Evolutionary conservation across 2,329 filamentous ascomycete species (phyloP).

Genomic region (Xylaria sp.): DNA sequence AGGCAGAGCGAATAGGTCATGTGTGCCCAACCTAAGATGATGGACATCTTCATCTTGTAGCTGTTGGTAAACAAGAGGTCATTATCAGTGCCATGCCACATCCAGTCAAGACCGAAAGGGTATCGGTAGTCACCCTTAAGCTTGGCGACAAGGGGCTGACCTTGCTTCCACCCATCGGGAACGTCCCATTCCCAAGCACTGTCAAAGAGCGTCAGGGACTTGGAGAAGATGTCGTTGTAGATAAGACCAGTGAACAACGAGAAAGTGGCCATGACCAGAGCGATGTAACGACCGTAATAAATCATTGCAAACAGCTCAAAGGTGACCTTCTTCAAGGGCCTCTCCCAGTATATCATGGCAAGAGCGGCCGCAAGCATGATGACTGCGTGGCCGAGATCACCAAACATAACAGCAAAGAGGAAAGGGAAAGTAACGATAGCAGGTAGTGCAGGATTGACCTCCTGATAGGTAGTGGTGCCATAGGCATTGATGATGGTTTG

Average conservation of each 20-base stretch:
- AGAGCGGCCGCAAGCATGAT: constrained; percentile 86
- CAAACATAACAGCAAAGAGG: constrained; percentile 99
- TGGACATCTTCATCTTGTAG: constrained; percentile 99
- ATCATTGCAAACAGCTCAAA: constrained; percentile 99
- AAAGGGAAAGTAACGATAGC: constrained; percentile 99
- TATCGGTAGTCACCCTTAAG: constrained; percentile 83
- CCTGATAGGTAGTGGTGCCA: constrained; percentile 95
- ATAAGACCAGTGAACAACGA: constrained; percentile 97
- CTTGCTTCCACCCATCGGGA: constrained; percentile 73
- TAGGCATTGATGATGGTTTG: constrained; percentile 99
- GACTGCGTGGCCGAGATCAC: constrained; percentile 91
- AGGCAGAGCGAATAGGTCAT: constrained; percentile 99
- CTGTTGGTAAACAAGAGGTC: constrained; percentile 96
- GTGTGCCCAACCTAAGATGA: constrained; percentile 95
- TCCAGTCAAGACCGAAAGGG: constrained; percentile 94
- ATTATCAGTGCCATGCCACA: constrained; percentile 96
- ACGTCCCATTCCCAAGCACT: constrained; percentile 87
- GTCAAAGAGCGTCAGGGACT: constrained; percentile 86
- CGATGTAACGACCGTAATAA: constrained; percentile 98
- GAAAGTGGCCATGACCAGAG: constrained; percentile 96
- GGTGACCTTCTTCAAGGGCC: constrained; percentile 86
- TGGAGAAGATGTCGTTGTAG: constrained; percentile 98
- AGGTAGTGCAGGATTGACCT: constrained; percentile 94
- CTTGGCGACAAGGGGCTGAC: constrained; percentile 70
- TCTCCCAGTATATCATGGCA: constrained; percentile 98